Percentiles rank a stretch among this genome's conserved stretches.
These are phyloP conservation scores for Castanea sativa DNA, from an alignment of 306 rosid species.

Conservation along the genomic window DNA sequence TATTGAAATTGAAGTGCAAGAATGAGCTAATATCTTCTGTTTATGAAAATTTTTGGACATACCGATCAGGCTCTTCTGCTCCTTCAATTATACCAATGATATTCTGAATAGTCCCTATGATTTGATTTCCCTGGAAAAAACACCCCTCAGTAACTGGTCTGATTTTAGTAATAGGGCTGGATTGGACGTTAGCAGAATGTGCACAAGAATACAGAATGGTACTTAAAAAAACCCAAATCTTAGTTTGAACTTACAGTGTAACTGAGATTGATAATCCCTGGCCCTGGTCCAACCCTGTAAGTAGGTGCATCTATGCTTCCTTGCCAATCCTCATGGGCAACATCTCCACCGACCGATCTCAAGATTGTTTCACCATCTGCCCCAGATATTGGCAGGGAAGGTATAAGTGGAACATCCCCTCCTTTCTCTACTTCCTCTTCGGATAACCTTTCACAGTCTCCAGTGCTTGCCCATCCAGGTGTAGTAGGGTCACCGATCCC, in stretches of 20 bases:
- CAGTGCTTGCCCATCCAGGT: constrained; percentile 66
- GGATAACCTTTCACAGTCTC: constrained; percentile 54
- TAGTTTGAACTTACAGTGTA: constrained; percentile 38
- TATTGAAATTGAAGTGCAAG: background rate
- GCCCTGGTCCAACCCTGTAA: constrained; percentile 73
- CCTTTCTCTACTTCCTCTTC: constrained; percentile 44
- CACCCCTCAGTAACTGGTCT: background rate
- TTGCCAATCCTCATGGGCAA: constrained; percentile 73
- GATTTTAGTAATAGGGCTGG: background rate
- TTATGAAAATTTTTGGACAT: constrained; percentile 4
- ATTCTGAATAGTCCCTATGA: constrained; percentile 52
- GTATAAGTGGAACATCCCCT: constrained; percentile 59
- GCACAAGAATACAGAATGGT: background rate
- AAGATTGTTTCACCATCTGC: constrained; percentile 58
- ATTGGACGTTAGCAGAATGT: background rate
- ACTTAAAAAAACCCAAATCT: background rate
- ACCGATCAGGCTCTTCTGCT: constrained; percentile 79
- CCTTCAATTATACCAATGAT: constrained; percentile 73
- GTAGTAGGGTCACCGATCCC: constrained; percentile 70
- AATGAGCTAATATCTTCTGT: background rate
- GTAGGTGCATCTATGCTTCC: constrained; percentile 51
- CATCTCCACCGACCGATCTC: constrained; percentile 50
- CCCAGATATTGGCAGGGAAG: constrained; percentile 63
- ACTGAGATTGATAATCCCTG: constrained; percentile 61
- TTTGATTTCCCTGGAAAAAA: constrained; percentile 51